phyloP scores from a whole-genome alignment of 371 early-diverging fungal genomes.

The Phascolomyces articulosus region DNA sequence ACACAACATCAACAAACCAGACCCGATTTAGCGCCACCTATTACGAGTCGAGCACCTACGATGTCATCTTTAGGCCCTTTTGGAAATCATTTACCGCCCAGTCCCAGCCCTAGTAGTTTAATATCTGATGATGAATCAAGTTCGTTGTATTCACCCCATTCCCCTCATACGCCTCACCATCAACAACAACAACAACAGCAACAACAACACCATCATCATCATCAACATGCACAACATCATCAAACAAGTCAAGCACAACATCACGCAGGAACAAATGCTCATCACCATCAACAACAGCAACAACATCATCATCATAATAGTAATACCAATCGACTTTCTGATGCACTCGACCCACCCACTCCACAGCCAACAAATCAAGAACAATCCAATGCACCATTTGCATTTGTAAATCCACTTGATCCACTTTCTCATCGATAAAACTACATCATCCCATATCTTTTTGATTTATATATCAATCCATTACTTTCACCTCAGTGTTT shows the following conservation, averaged over 20 bases:
- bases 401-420: constrained; percentile 22
- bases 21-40: constrained; percentile 12
- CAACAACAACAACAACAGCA: not conserved
- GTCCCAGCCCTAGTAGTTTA: constrained; percentile 21
- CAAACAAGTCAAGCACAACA: not conserved
- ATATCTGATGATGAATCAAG: constrained; percentile 25
- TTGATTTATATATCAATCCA: not conserved
- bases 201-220: not conserved
- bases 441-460: not conserved
- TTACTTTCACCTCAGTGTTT: not conserved
- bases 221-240: not conserved
- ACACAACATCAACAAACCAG: not conserved
- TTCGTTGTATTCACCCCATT: constrained; percentile 22
- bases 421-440: constrained; percentile 27
- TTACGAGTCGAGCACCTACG: not conserved
- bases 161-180: constrained; percentile 24
- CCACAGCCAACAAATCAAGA: constrained; percentile 13
- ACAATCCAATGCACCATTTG: constrained; percentile 12
- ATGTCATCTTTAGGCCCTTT: constrained; percentile 10
- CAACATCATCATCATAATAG: no score
- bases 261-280: not conserved
- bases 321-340: constrained; percentile 1
- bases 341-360: constrained; percentile 9
- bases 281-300: not conserved
- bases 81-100: constrained; percentile 17